Conservation (phyloP, 2,329 filamentous ascomycete species). For the Neopestalotiopsis sp. region DNA sequence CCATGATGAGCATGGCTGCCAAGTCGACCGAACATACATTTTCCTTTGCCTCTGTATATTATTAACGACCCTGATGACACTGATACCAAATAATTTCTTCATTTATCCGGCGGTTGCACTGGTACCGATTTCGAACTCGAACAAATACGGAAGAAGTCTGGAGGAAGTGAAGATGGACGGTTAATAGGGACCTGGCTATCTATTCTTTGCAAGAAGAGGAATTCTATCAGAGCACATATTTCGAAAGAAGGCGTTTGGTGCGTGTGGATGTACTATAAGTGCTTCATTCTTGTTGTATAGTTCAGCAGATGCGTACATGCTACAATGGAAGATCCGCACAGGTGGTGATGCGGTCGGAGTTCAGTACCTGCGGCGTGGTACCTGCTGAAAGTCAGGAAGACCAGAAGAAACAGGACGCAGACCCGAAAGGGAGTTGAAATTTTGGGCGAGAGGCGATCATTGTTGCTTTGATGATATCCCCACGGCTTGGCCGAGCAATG, state of each 20-base stretch:
- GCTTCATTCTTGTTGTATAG: not conserved
- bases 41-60: slow-evolving; percentile 12
- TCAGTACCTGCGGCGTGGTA: not conserved
- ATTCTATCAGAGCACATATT: not conserved
- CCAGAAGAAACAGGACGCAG: not conserved
- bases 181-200: not conserved
- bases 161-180: not conserved
- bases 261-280: not conserved
- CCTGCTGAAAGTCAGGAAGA: not conserved
- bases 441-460: not conserved
- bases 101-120: not conserved
- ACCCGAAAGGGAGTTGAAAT: too few relatives aligned
- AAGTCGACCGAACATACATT: slow-evolving; percentile 1
- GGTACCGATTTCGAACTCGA: not conserved
- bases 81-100: slow-evolving; percentile 17
- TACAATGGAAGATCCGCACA: not conserved
- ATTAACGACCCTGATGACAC: slow-evolving; percentile 11
- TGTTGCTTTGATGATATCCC: slow-evolving; percentile 36
- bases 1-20: slow-evolving; percentile 1
- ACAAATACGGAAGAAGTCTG: not conserved
- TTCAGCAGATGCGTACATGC: not conserved
- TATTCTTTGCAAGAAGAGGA: not conserved
- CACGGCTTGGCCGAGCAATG: slow-evolving; percentile 37
- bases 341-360: not conserved
- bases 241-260: not conserved